These are phyloP conservation scores for Alternaria infectoria DNA, from an alignment of 2,329 filamentous ascomycete species.

Conservation along the genomic window DNA sequence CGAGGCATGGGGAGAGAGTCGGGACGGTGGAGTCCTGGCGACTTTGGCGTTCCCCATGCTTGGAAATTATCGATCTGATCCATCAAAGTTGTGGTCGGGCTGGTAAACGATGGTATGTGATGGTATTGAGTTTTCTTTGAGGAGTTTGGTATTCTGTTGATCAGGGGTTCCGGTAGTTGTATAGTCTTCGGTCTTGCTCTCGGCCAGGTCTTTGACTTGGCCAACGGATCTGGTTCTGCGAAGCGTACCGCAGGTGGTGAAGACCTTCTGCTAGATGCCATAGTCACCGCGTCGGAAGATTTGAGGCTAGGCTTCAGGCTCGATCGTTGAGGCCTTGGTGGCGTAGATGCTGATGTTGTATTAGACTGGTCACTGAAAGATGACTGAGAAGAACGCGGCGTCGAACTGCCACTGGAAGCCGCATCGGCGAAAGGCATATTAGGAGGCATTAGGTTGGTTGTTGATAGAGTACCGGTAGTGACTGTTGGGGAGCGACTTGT, in stretches of 20 bases:
- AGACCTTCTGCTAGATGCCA: conserved; percentile 17
- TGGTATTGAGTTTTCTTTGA: conserved; percentile 9
- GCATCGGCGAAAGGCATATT: conserved; percentile 12
- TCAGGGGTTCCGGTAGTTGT: conserved; percentile 5
- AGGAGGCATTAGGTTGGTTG: conserved; percentile 6
- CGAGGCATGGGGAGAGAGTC: conserved; percentile 12
- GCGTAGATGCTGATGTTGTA: conserved; percentile 22
- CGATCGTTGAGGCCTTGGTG: conserved; percentile 15
- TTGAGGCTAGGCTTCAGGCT: conserved; percentile 33
- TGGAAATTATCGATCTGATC: conserved; percentile 10
- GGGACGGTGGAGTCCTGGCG: conserved; percentile 3
- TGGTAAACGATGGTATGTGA: conserved; percentile 2
- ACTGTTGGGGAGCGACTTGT: conserved; percentile 3
- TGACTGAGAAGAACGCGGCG: conserved; percentile 25
- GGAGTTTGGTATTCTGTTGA: conserved; percentile 13
- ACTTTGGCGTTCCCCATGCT: conserved; percentile 8
- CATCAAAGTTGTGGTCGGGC: conserved; percentile 5
- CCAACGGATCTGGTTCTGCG: conserved; percentile 23
- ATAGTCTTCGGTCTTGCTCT: conserved; percentile 1
- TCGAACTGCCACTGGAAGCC: conserved; percentile 22
- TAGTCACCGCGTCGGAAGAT: conserved; percentile 19
- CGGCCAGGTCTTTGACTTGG: conserved; percentile 9
- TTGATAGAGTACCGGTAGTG: not conserved
- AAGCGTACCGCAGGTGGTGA: conserved; percentile 34
- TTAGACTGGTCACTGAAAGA: conserved; percentile 23